Conservation (phyloP, 192 early-diverging fungal genomes). For the Entomortierella parvispora region DNA sequence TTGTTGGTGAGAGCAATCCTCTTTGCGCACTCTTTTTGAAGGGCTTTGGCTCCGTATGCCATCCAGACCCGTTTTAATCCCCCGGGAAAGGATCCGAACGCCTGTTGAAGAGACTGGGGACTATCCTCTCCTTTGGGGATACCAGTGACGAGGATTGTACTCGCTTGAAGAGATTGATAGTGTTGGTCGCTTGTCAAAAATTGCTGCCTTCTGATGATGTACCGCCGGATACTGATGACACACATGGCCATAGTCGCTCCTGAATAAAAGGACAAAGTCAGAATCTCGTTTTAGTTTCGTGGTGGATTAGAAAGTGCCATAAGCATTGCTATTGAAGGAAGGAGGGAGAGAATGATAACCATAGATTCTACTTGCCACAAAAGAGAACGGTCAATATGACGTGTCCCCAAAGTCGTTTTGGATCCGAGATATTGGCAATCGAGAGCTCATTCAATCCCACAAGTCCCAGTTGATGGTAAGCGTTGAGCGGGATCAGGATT, state of each 20-base stretch:
- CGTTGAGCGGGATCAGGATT: constrained; percentile 76
- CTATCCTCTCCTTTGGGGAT: constrained; percentile 67
- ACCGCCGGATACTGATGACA: constrained; percentile 62
- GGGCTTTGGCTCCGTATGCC: constrained; percentile 56
- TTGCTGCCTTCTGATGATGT: constrained; percentile 67
- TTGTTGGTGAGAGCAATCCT: constrained; percentile 55
- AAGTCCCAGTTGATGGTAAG: constrained; percentile 56
- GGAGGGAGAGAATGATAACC: not conserved
- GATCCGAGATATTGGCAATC: constrained; percentile 71
- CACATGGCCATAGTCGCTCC: constrained; percentile 58
- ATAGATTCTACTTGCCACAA: constrained; percentile 51
- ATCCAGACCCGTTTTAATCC: constrained; percentile 70
- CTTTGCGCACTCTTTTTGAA: constrained; percentile 58
- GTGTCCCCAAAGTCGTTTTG: constrained; percentile 75
- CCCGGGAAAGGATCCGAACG: constrained; percentile 70
- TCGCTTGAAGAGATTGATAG: constrained; percentile 52
- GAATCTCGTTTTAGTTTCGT: not conserved
- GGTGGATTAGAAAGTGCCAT: not conserved
- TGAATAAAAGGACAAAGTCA: constrained; percentile 4
- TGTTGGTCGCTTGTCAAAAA: constrained; percentile 65
- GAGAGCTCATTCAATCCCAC: constrained; percentile 70
- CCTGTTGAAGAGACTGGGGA: constrained; percentile 44
- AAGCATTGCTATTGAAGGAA: not conserved
- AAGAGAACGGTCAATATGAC: constrained; percentile 62
- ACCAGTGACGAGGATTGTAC: constrained; percentile 71